These are phyloP conservation scores for Penicillium paxilli DNA, from an alignment of 495 filamentous ascomycete genomes.

Conservation along the genomic window DNA sequence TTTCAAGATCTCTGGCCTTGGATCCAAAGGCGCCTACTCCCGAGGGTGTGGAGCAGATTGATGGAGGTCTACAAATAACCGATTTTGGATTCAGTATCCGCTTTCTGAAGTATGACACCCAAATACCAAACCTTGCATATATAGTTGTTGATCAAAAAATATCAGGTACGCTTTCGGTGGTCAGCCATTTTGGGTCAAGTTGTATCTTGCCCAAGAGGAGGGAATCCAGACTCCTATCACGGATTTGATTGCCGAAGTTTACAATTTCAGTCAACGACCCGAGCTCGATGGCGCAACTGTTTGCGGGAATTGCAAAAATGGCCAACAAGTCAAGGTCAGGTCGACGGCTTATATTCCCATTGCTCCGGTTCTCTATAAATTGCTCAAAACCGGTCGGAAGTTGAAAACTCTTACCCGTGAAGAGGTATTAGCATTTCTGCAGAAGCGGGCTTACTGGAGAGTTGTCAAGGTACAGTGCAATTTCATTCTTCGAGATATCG, in stretches of 20 bases:
- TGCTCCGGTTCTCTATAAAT: constrained; percentile 3
- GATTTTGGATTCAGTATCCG: constrained; percentile 12
- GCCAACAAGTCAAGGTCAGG: background rate
- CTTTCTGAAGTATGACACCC: background rate
- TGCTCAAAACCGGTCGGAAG: constrained; percentile 2
- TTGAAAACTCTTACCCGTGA: constrained; percentile 1
- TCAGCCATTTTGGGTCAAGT: constrained; percentile 7
- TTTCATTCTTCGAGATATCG: background rate
- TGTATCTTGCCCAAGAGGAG: constrained; percentile 9
- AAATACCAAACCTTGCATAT: background rate
- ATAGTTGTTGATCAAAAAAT: background rate
- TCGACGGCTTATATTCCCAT: constrained; percentile 10
- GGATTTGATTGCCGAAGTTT: constrained; percentile 10
- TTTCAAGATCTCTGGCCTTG: constrained; percentile 6
- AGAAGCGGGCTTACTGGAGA: constrained; percentile 7
- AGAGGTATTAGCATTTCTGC: constrained; percentile 1
- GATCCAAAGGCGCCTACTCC: constrained; percentile 1
- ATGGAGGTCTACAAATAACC: constrained; percentile 2
- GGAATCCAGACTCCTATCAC: background rate
- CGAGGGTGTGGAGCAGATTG: constrained; percentile 1
- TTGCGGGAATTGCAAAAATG: constrained; percentile 4
- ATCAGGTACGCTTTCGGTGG: constrained; percentile 10
- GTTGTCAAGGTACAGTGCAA: constrained; percentile 1
- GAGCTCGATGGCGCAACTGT: constrained; percentile 1
- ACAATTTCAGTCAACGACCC: constrained; percentile 10